Base-by-base conservation (phyloP, 768 basidiomycete species). In the Leucocoprinus birnbaumii region DNA sequence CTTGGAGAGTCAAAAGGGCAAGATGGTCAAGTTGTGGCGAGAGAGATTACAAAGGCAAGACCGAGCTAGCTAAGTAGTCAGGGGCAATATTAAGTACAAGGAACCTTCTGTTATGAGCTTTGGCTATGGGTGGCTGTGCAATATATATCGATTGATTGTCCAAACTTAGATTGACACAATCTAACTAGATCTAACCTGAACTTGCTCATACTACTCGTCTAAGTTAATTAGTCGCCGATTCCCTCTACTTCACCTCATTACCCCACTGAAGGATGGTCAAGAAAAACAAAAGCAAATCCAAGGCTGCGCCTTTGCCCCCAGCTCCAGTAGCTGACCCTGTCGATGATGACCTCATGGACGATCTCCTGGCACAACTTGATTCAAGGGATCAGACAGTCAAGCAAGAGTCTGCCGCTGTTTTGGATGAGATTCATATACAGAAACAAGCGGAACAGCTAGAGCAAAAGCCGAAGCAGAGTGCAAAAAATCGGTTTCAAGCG, bases 341-440 rank as follows among this genome's bases (percentile, higher is more conserved):
- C 41, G 80, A 86, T 53, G 80, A 83, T 43, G 78, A 79, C 9
- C 75, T 93, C 45, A 75, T 93, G 73, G 80, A 91, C 59, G 86
- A 90, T 62, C 80, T 95, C 1, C 68, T 94, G 45, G 79, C 84
- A 6, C 86, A 91, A 66, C 82, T 95, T 24, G 89, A 91, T 61
- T 81, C 82, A 6, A 72, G 77, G 59, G 78, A 90, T 60, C 60
- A 73, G 47, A 68, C 72, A 41, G 74, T 79, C 1, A 79, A 79
- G 62, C 65, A 68, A 24, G 80, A 82, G 65, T 74, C 83, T 11
- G 76, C 77, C 9, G 63, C 66, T 26, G 71, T 82, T 8, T 65
- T 82, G 50, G 75, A 73, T 48, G 78, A 83, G 38, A 79, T 82
- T 65, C 65, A 77, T 46, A 60, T 72, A 37, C 67, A 72, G 47